Percentiles rank a stretch among this genome's conserved stretches.
Conservation (phyloP, 73 alveolate genomes). For the Paraurostyla sp. region DNA sequence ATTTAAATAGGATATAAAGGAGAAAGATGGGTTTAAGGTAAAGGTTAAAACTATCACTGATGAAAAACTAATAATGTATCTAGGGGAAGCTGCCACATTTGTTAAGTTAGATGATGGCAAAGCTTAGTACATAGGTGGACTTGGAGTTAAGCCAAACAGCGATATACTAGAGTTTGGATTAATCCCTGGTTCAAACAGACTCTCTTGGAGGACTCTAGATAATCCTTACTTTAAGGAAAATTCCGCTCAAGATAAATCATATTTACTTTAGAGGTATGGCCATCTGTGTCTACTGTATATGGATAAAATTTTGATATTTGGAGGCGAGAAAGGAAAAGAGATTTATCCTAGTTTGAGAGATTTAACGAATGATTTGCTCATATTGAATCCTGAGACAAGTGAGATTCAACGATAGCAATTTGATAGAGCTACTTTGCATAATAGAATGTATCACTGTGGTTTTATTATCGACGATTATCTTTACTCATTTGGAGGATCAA, state of each 20-base stretch:
- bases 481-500: slow-evolving; percentile 18
- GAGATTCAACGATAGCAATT: background rate
- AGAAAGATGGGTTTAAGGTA: slow-evolving; percentile 9
- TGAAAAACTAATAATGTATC: background rate
- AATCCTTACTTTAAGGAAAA: slow-evolving; percentile 3
- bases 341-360: slow-evolving; percentile 8
- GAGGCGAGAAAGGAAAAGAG: slow-evolving; percentile 54
- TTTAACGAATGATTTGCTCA: slow-evolving; percentile 26
- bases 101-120: background rate
- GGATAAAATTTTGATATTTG: slow-evolving; percentile 36
- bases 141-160: slow-evolving; percentile 17
- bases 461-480: slow-evolving; percentile 36
- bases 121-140: slow-evolving; percentile 45
- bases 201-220: background rate
- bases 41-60: slow-evolving; percentile 1
- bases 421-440: background rate
- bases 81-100: slow-evolving; percentile 49
- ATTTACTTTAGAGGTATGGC: slow-evolving; percentile 20
- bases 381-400: slow-evolving; percentile 5
- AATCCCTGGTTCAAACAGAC: background rate
- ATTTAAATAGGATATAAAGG: slow-evolving; percentile 5
- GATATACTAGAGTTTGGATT: slow-evolving; percentile 16
- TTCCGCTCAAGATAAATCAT: background rate
- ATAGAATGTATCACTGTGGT: slow-evolving; percentile 40
- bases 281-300: background rate